Base-by-base conservation (phyloP, 495 filamentous ascomycete species). In the Penicillium alfredii region DNA sequence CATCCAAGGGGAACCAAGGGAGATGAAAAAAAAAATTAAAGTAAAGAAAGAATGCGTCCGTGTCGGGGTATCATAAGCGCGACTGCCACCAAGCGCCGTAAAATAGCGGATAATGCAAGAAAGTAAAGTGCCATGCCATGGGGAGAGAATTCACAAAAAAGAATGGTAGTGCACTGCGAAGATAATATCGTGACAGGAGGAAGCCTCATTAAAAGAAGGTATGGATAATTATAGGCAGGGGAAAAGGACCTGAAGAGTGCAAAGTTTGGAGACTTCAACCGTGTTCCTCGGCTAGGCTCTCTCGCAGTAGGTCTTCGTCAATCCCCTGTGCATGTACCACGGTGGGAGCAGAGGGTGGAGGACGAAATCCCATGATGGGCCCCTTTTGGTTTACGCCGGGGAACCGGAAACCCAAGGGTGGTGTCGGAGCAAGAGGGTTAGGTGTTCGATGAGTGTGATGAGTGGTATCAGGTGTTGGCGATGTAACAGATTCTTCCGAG, bases 341-440 rank as follows among this genome's bases (percentile, higher is more conserved):
- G 12, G 56, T 33, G 2, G 64, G 60, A 1, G 59, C 52, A 5
- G 38, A 47, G 13, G 57, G 53, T 3, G 59, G 53, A 23, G 61
- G 58, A 0, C 58, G 58, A 7, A 67, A 50, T 0, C 67, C 65
- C 44, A 63, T 43, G n/a, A 68, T 68, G 0, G 64, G 60, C 2
- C 69, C 69, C 12, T 63, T 68, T 36, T 73, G 69, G 20, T 72
- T 73, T 21, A 72, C 64, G 6, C 69, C 69, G 2, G 68, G 56
- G 24, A 51, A 49, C 16, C 68, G 50, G 49, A 69, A 69, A n/a
- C 40, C 47, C 28, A 55, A 31, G 6, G 34, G 30, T 11, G 47
- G 40, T 8, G 19, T 19, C 8, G 31, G 29, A 4, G 47, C 25
- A 30, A 9, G 4, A 18, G 25, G 19, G 23, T 25, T 25, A 25